These are phyloP conservation scores for Panellus pusillus DNA, from an alignment of 768 basidiomycete genomes.

Conservation along the genomic window DNA sequence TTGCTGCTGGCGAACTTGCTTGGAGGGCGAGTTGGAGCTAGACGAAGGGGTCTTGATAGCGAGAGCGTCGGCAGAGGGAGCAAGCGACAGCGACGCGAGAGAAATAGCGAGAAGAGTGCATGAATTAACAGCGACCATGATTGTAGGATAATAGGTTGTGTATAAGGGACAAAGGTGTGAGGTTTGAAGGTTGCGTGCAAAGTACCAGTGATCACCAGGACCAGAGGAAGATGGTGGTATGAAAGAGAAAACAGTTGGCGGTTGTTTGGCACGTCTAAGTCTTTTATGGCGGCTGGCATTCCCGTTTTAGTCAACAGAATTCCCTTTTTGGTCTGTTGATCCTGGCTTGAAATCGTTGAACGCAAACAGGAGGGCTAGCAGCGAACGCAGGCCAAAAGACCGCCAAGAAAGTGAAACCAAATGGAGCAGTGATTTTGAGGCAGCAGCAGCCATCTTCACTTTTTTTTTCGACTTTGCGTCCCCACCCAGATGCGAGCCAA, in stretches of 20 bases:
- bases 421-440: too few species aligned
- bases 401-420: too few species aligned
- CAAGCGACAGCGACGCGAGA: conserved; percentile 42
- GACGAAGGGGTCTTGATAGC: conserved; percentile 31
- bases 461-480: too few species aligned
- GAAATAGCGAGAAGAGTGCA: conserved; percentile 44
- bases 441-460: too few species aligned
- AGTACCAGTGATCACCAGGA: conserved; percentile 54
- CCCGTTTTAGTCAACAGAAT: background rate
- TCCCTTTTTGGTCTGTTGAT: background rate
- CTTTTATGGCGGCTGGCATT: background rate
- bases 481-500: too few species aligned
- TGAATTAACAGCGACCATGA: conserved; percentile 51
- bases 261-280: background rate
- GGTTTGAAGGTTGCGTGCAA: conserved; percentile 14
- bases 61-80: conserved; percentile 41
- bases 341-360: too few species aligned
- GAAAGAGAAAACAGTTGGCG: conserved; percentile 34
- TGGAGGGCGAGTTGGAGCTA: conserved; percentile 14
- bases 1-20: conserved; percentile 6
- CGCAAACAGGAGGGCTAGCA: too few species aligned
- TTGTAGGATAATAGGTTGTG: conserved; percentile 17
- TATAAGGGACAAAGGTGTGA: conserved; percentile 21
- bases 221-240: conserved; percentile 38
- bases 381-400: too few species aligned